Percentiles rank a stretch among this genome's conserved stretches.
Conservation (phyloP, 441 rosid genomes). For the Lepidium campestre region DNA sequence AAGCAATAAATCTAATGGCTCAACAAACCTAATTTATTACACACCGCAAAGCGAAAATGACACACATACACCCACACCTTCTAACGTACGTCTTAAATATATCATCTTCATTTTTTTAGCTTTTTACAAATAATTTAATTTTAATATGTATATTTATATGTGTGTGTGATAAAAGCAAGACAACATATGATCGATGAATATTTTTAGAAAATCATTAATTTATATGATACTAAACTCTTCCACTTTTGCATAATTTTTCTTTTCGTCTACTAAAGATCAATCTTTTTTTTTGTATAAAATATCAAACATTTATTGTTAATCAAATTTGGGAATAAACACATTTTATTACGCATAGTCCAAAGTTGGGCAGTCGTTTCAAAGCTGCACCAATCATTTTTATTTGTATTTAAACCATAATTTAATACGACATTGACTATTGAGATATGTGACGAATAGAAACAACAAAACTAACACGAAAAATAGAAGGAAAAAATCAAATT, state of each 20-base stretch:
- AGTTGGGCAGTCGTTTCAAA: slow-evolving; percentile 2
- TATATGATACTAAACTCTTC: not conserved
- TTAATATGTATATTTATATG: not conserved
- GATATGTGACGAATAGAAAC: not conserved
- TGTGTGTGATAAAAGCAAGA: not conserved
- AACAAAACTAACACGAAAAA: not conserved
- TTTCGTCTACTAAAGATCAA: not conserved
- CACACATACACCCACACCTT: slow-evolving; percentile 1
- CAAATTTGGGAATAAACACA: not conserved
- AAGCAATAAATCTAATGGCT: not conserved
- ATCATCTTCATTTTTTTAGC: not conserved
- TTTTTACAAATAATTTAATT: not conserved
- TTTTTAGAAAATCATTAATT: not conserved
- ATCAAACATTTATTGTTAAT: too few relatives aligned
- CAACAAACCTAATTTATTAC: slow-evolving; percentile 16
- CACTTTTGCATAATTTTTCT: too few relatives aligned
- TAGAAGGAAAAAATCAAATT: not conserved
- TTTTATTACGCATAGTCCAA: not conserved
- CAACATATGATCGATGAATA: not conserved
- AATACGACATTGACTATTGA: not conserved
- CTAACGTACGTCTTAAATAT: slow-evolving; percentile 2
- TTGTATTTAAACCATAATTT: not conserved
- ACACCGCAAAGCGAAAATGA: slow-evolving; percentile 13
- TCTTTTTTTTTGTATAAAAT: not conserved
- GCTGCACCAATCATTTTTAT: not conserved